Evolutionary conservation across 345 rosid genomes (phyloP), one percentile per base, ranked within the genome.

Genomic region (Bruguiera parviflora): DNA sequence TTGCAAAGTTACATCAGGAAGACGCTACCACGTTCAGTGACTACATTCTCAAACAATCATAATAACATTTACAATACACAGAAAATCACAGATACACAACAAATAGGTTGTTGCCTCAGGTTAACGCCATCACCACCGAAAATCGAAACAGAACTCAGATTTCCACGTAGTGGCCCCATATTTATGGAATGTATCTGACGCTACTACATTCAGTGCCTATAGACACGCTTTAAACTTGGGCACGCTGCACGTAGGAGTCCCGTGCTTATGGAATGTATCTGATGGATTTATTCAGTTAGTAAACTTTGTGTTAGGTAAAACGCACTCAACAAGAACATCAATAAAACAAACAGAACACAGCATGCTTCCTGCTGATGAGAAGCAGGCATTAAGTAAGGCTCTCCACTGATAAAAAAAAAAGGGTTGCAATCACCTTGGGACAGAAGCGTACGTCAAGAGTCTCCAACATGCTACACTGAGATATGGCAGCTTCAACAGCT

Each of bases 381-480:
- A 2, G 16, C 2, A 53, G 20, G 16, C 22, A 16, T 13, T 47
- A 7, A 7, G 24, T 2, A 2, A 1, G 19, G 35, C 32, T 51
- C 5, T 31, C 58, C 33, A 29, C 51, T 43, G 16, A 9, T 10
- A 22, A 55, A 24, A 24, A 9, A 22, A 4, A 9, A 22, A 55
- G 13, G 13, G 59, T 24, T 70, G 57, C 32, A 55, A 81, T 85
- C 68, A 86, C 99, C 98, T 90, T 92, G 1, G 86, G 94, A 76
- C 99, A 95, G 81, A 76, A 84, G 66, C 98, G 98, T 61, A 95
- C 91, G 78, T 95, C 98, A 43, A 92, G 76, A 66, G 98, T 92
- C 87, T 95, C 99, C 78, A 95, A 84, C 80, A 84, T 84, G 67
- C 73, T 75, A 80, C 99, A 95, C 56, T 79, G 86, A 18, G 89